Evolutionary conservation across 129 eudicot genomes (phyloP).

Genomic region (Lactuca saligna): DNA sequence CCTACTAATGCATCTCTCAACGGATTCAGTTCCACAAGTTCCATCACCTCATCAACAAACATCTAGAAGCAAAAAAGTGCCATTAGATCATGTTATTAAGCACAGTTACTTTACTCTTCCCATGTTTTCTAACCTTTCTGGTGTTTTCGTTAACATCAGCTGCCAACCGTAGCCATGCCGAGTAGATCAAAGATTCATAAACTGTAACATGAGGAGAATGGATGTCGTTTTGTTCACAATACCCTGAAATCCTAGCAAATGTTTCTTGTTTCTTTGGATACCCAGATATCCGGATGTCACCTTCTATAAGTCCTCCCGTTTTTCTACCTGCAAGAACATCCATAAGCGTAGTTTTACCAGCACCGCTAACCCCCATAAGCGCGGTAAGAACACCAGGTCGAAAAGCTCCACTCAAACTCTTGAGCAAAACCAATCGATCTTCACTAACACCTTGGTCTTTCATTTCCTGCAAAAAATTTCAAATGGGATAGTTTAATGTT

Average conservation of each 20-base stretch:
- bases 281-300: conserved; percentile 64
- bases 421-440: conserved; percentile 65
- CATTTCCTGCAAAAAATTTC: conserved; percentile 65
- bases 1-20: conserved; percentile 67
- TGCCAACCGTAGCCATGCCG: conserved; percentile 78
- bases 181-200: conserved; percentile 68
- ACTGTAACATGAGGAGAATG: conserved; percentile 93
- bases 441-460: conserved; percentile 58
- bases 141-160: conserved; percentile 45
- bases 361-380: conserved; percentile 95
- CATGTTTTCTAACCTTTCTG: conserved; percentile 49
- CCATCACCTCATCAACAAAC: conserved; percentile 86
- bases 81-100: background rate
- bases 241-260: conserved; percentile 85
- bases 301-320: conserved; percentile 82
- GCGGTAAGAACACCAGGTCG: conserved; percentile 93
- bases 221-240: conserved; percentile 88
- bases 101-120: background rate
- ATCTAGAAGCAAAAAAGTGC: conserved; percentile 31
- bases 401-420: conserved; percentile 76
- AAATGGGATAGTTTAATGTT: background rate
- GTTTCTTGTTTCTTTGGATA: conserved; percentile 88
- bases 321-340: conserved; percentile 92
- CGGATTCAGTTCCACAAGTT: conserved; percentile 65
- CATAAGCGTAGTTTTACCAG: conserved; percentile 96